A percentile compares a stretch with the other conserved stretches of the same genome.
phyloP scores from a whole-genome alignment of 1,284 basidiomycete species.

The Melanopsichium pennsylvanicum region DNA sequence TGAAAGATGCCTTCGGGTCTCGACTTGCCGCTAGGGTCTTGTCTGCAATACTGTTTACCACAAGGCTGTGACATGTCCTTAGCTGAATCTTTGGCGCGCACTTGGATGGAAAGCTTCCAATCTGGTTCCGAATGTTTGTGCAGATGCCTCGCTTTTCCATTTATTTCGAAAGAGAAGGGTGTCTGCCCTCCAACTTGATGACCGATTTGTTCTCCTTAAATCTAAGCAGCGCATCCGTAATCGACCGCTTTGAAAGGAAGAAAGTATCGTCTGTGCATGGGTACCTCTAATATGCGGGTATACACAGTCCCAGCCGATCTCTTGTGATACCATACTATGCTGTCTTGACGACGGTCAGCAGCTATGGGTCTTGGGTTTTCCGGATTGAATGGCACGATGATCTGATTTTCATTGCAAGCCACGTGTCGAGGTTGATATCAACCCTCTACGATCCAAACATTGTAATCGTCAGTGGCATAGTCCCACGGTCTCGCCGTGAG shows the following conservation, averaged over 20 bases:
- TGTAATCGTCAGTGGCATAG: slow-evolving; percentile 33
- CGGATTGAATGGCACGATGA: slow-evolving; percentile 28
- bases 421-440: slow-evolving; percentile 24
- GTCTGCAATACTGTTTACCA: slow-evolving; percentile 52
- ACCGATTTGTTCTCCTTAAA: slow-evolving; percentile 22
- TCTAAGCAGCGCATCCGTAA: slow-evolving; percentile 44
- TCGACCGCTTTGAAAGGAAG: slow-evolving; percentile 52
- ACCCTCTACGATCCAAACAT: slow-evolving; percentile 15
- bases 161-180: slow-evolving; percentile 42
- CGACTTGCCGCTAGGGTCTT: slow-evolving; percentile 3
- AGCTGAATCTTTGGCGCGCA: slow-evolving; percentile 29
- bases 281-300: no score
- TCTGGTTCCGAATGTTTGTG: not conserved
- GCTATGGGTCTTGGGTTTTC: slow-evolving; percentile 22
- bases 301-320: not conserved
- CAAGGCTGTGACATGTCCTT: slow-evolving; percentile 42
- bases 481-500: slow-evolving; percentile 25
- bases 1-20: slow-evolving; percentile 50
- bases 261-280: slow-evolving; percentile 4
- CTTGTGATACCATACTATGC: slow-evolving; percentile 22
- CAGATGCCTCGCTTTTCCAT: slow-evolving; percentile 1
- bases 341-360: slow-evolving; percentile 1
- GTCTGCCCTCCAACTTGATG: slow-evolving; percentile 24
- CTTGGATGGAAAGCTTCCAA: slow-evolving; percentile 11
- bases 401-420: no score